Evolutionary conservation across 106 monocot genomes (phyloP).

Genomic region (Platanthera guangdongensis): DNA sequence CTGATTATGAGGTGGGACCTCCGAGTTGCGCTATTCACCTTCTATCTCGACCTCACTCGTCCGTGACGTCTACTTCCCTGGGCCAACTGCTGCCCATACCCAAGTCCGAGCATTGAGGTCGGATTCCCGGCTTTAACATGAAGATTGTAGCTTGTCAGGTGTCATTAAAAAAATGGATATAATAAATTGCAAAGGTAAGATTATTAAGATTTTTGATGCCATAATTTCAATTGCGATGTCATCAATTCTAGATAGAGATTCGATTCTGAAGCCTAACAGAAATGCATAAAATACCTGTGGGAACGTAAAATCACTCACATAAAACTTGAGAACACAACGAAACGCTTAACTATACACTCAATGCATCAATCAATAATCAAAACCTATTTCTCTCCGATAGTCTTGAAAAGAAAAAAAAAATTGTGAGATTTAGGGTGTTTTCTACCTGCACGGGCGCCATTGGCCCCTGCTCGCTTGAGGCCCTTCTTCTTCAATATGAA

Average conservation of each 20-base stretch:
- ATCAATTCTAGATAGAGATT: background rate
- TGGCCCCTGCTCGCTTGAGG: slow-evolving; percentile 47
- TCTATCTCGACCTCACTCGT: too few species aligned
- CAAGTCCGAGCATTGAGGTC: too few species aligned
- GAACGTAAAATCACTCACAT: background rate
- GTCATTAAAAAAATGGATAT: background rate
- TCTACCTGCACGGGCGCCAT: slow-evolving; percentile 42
- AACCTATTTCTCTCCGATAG: background rate
- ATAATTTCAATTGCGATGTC: background rate
- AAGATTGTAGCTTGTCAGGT: background rate
- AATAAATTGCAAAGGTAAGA: background rate
- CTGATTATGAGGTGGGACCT: too few species aligned
- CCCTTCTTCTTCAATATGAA: slow-evolving; percentile 82
- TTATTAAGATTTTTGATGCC: background rate
- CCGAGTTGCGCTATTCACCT: too few species aligned
- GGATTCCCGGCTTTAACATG: background rate
- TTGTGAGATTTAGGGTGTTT: background rate
- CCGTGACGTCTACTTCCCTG: too few species aligned
- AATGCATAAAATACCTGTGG: too few species aligned
- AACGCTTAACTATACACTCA: background rate
- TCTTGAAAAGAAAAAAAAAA: background rate
- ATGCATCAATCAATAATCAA: background rate
- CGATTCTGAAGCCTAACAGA: background rate
- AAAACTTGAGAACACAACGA: background rate
- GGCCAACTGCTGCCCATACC: too few species aligned